These are phyloP conservation scores for Leishmania tropica DNA, from an alignment of 208 protist species.

Conservation along the genomic window DNA sequence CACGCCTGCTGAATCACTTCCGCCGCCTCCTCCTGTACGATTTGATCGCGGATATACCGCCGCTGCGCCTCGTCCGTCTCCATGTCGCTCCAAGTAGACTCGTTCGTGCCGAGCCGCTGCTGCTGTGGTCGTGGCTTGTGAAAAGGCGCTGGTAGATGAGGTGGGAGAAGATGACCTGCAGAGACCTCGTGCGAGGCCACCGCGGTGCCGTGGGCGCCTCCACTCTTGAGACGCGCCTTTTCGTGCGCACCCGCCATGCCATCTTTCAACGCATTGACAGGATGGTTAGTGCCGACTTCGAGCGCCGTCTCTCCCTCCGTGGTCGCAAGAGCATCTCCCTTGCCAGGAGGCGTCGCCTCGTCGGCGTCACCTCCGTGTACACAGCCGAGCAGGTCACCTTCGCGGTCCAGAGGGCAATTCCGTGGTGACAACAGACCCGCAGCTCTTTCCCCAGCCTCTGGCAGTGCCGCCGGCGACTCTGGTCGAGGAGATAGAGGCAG, in stretches of 20 bases:
- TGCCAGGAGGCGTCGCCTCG: not conserved
- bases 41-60: conserved; percentile 29
- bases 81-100: not conserved
- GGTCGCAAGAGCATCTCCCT: not conserved
- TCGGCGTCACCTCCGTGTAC: not conserved
- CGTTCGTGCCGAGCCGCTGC: not conserved
- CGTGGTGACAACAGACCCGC: not conserved
- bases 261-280: not conserved
- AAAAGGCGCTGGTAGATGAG: not conserved
- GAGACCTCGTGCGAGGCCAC: not conserved
- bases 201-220: not conserved
- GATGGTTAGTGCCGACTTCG: not conserved
- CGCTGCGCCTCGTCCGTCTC: conserved; percentile 21
- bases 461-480: not conserved
- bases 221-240: not conserved
- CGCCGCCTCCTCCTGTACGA: conserved; percentile 57
- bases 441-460: not conserved
- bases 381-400: not conserved
- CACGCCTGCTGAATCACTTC: conserved; percentile 60
- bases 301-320: not conserved
- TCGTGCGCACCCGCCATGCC: not conserved
- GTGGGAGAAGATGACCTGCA: no score
- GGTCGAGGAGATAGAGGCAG: not conserved
- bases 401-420: not conserved
- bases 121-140: not conserved